A percentile compares a stretch with the other conserved stretches of the same genome.
phyloP scores from a whole-genome alignment of 139 green algal genomes.

The Edaphochlamys debaryana region DNA sequence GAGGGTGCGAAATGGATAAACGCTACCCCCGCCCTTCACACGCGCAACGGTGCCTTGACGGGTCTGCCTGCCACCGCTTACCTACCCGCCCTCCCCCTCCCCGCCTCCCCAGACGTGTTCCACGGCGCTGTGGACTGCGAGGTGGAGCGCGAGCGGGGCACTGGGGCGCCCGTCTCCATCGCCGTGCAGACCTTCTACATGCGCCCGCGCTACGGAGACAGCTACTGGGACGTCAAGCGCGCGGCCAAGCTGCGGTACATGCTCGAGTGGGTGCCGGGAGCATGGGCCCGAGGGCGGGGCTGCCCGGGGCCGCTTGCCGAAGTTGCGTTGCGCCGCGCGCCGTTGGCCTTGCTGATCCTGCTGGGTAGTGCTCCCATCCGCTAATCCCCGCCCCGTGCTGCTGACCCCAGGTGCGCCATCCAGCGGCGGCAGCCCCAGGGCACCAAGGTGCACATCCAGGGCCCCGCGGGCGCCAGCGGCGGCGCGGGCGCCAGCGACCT shows the following conservation, averaged over 20 bases:
- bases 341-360: too few relatives aligned
- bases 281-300: too few relatives aligned
- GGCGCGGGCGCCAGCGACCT: constrained; percentile 18
- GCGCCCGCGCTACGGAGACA: constrained; percentile 38
- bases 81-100: neutral
- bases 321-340: too few relatives aligned
- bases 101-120: constrained; percentile 65
- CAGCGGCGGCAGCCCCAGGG: constrained; percentile 61
- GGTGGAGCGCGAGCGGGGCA: constrained; percentile 4
- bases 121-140: constrained; percentile 83
- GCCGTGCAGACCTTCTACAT: constrained; percentile 72
- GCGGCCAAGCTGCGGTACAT: constrained; percentile 63
- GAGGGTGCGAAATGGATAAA: too few relatives aligned
- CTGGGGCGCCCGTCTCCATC: neutral
- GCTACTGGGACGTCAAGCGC: constrained; percentile 29
- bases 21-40: too few relatives aligned
- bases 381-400: too few relatives aligned
- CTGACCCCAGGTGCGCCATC: too few relatives aligned
- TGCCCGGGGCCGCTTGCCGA: too few relatives aligned
- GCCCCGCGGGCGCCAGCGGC: neutral
- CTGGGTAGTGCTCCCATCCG: too few relatives aligned
- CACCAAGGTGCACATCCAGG: constrained; percentile 77
- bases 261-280: too few relatives aligned
- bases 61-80: too few relatives aligned
- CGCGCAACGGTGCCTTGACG: too few relatives aligned